A percentile compares a stretch with the other conserved stretches of the same genome.
phyloP scores from a whole-genome alignment of 768 basidiomycete genomes.

The Leccinum arenicola region DNA sequence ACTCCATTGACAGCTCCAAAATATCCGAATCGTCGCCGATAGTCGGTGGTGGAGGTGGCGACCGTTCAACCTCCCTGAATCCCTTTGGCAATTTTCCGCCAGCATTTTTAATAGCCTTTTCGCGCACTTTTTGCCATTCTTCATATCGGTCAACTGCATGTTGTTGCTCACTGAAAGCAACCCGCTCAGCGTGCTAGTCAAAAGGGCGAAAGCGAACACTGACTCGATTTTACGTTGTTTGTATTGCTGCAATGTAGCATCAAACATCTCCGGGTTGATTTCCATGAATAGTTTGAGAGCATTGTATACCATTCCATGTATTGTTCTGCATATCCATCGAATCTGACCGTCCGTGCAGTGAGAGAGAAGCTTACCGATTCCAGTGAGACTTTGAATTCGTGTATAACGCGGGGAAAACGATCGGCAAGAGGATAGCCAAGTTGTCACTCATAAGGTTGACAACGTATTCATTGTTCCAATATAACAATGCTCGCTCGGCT shows the following conservation, averaged over 20 bases:
- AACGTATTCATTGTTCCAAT: conserved; percentile 99
- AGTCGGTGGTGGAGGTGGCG: conserved; percentile 75
- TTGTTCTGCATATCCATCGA: conserved; percentile 60
- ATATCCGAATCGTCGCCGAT: conserved; percentile 83
- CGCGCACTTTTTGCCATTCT: conserved; percentile 84
- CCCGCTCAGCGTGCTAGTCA: conserved; percentile 3
- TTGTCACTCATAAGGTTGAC: conserved; percentile 99
- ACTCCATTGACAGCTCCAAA: conserved; percentile 84
- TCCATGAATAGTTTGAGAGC: conserved; percentile 99
- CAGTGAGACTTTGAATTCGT: conserved; percentile 96
- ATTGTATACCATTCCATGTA: conserved; percentile 99
- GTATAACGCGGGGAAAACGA: conserved; percentile 96
- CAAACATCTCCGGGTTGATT: conserved; percentile 95
- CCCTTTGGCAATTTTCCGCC: conserved; percentile 69
- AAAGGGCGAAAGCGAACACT: conserved; percentile 33
- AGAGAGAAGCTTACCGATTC: conserved; percentile 74
- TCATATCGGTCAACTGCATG: conserved; percentile 82
- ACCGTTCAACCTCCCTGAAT: conserved; percentile 63
- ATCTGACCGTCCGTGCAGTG: conserved; percentile 1
- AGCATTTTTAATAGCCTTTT: conserved; percentile 69
- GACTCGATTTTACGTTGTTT: conserved; percentile 84
- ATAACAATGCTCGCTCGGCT: conserved; percentile 92
- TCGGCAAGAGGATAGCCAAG: conserved; percentile 80
- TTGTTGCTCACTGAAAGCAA: conserved; percentile 71
- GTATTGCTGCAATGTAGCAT: conserved; percentile 90